Percentiles rank a stretch among this genome's conserved stretches.
Conservation (phyloP, 306 rosid genomes). For the Cucurbita moschata region DNA sequence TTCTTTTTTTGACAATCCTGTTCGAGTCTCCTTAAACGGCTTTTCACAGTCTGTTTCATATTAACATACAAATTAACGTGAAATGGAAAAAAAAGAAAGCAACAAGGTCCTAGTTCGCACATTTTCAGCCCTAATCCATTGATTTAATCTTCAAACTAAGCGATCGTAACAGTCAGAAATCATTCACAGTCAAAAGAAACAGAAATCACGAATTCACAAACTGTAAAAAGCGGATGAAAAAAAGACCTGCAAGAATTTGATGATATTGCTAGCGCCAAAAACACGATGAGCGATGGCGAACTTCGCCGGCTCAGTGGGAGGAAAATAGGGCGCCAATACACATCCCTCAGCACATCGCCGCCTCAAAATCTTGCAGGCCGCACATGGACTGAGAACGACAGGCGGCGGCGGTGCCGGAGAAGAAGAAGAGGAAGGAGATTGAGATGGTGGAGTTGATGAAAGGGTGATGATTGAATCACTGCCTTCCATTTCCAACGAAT, state of each 20-base stretch:
- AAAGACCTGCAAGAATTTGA: slow-evolving; percentile 78
- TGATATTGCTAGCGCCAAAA: slow-evolving; percentile 91
- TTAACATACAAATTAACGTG: no score
- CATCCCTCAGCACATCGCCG: slow-evolving; percentile 79
- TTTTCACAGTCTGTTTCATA: no score
- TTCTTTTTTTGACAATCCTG: no score
- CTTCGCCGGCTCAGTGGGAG: slow-evolving; percentile 84
- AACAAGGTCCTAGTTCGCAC: not conserved
- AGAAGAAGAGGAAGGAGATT: slow-evolving; percentile 7
- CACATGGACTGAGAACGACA: slow-evolving; percentile 63
- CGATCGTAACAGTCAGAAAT: not conserved
- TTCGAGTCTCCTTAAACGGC: no score
- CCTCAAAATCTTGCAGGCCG: slow-evolving; percentile 79
- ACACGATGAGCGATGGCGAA: slow-evolving; percentile 84
- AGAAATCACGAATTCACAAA: not conserved
- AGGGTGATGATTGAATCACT: not conserved
- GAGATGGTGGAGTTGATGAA: not conserved
- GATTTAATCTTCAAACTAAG: not conserved
- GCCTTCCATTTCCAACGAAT: not conserved
- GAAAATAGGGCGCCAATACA: slow-evolving; percentile 85
- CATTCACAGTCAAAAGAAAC: not conserved
- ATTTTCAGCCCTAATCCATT: not conserved
- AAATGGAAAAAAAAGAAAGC: not conserved
- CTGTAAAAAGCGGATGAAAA: not conserved
- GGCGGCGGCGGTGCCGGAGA: slow-evolving; percentile 20